phyloP scores from a whole-genome alignment of 768 basidiomycete species.

The Pluteus cervinus region DNA sequence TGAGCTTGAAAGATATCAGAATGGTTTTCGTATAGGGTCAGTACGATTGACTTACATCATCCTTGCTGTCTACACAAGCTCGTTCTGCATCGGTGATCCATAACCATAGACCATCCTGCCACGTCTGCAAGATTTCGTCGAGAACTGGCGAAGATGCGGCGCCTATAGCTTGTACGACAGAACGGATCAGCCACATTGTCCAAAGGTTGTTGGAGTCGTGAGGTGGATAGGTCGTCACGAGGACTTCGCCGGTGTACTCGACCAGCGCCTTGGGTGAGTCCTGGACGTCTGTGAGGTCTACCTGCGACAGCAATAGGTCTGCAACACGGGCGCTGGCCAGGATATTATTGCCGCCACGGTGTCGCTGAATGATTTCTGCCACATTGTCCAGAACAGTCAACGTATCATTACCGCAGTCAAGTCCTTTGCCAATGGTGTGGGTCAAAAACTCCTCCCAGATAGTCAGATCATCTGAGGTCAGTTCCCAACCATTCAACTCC shows the following conservation, averaged over 20 bases:
- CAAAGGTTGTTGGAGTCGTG: conserved; percentile 44
- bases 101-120: conserved; percentile 47
- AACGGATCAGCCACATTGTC: conserved; percentile 57
- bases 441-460: conserved; percentile 57
- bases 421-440: conserved; percentile 45
- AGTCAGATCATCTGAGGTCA: conserved; percentile 45
- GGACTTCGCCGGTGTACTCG: conserved; percentile 53
- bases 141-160: conserved; percentile 44
- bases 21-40: conserved; percentile 2
- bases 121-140: conserved; percentile 35
- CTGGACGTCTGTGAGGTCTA: conserved; percentile 43
- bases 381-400: conserved; percentile 49
- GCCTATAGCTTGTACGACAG: conserved; percentile 46
- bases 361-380: conserved; percentile 37
- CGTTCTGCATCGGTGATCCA: conserved; percentile 62
- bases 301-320: conserved; percentile 53
- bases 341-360: conserved; percentile 30
- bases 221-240: conserved; percentile 63
- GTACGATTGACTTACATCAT: conserved; percentile 41
- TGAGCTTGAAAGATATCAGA: conserved; percentile 33
- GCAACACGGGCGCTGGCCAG: conserved; percentile 45
- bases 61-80: conserved; percentile 50
- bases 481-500: conserved; percentile 42
- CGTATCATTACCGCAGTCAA: conserved; percentile 55
- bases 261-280: conserved; percentile 50